phyloP scores from a whole-genome alignment of 2,329 filamentous ascomycete genomes.

The Neonectria ditissima region DNA sequence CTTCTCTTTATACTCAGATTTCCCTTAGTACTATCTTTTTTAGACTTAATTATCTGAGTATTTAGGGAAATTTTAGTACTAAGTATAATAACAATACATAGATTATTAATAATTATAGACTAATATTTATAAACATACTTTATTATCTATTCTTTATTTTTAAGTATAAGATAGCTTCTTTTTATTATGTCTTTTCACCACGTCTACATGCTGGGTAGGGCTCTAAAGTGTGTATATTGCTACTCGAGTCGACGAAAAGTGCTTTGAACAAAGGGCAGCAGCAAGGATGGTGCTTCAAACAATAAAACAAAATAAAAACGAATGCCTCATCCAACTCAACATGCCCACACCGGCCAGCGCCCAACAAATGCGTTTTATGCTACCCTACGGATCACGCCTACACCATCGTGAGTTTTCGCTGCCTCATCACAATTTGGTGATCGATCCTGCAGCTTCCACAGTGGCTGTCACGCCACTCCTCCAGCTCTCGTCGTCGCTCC shows the following conservation, averaged over 20 bases:
- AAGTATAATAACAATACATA: too few relatives aligned
- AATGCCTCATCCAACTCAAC: not conserved
- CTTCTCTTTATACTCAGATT: too few relatives aligned
- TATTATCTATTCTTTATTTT: too few relatives aligned
- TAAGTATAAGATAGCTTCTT: too few relatives aligned
- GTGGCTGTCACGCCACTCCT: conserved; percentile 64
- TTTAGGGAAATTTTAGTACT: too few relatives aligned
- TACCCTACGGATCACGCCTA: conserved; percentile 23
- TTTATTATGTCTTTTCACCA: too few relatives aligned
- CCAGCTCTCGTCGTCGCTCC: conserved; percentile 53
- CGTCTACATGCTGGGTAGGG: too few relatives aligned
- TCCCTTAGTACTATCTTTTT: too few relatives aligned
- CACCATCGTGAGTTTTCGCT: conserved; percentile 44
- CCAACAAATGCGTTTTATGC: not conserved
- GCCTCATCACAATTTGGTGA: conserved; percentile 47
- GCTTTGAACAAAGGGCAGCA: not conserved
- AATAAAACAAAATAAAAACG: not conserved
- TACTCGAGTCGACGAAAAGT: not conserved
- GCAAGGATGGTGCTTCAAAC: not conserved
- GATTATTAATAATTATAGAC: too few relatives aligned
- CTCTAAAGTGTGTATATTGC: not conserved
- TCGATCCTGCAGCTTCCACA: conserved; percentile 68
- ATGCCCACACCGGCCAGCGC: not conserved
- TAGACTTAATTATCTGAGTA: too few relatives aligned
- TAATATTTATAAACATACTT: too few relatives aligned